phyloP scores from a whole-genome alignment of 2,329 filamentous ascomycete genomes.

The Huntiella bhutanensis region DNA sequence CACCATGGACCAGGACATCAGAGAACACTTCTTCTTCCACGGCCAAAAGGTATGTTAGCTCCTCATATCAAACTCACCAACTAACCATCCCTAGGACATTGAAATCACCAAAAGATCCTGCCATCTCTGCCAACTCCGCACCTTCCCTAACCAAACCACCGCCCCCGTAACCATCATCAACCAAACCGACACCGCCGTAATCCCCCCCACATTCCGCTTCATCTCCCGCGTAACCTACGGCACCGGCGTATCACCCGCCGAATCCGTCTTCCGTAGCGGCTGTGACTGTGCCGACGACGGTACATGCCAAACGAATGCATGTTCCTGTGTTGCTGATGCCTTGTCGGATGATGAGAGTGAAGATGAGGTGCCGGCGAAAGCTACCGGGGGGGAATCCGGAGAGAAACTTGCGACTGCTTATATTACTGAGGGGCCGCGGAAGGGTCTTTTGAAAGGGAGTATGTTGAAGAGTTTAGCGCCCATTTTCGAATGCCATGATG shows the following conservation, averaged over 20 bases:
- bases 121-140: conserved; percentile 42
- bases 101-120: conserved; percentile 23
- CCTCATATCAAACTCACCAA: background rate
- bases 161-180: conserved; percentile 48
- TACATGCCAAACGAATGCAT: conserved; percentile 48
- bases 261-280: conserved; percentile 44
- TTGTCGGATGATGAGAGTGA: conserved; percentile 27
- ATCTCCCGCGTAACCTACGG: conserved; percentile 42
- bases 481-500: conserved; percentile 65
- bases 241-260: conserved; percentile 38
- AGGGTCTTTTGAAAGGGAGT: conserved; percentile 31
- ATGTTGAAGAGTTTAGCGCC: conserved; percentile 36
- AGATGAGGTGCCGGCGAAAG: conserved; percentile 13
- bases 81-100: background rate
- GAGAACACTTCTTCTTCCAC: conserved; percentile 32
- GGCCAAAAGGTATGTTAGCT: conserved; percentile 18
- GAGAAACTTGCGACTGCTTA: conserved; percentile 39
- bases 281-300: conserved; percentile 45
- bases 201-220: conserved; percentile 49
- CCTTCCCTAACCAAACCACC: conserved; percentile 28
- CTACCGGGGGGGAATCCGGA: conserved; percentile 10
- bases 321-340: conserved; percentile 49
- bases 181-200: conserved; percentile 32
- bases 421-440: conserved; percentile 31
- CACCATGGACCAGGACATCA: conserved; percentile 28